Conservation (phyloP, 2,329 filamentous ascomycete genomes). For the Colletotrichum orchidophilum region DNA sequence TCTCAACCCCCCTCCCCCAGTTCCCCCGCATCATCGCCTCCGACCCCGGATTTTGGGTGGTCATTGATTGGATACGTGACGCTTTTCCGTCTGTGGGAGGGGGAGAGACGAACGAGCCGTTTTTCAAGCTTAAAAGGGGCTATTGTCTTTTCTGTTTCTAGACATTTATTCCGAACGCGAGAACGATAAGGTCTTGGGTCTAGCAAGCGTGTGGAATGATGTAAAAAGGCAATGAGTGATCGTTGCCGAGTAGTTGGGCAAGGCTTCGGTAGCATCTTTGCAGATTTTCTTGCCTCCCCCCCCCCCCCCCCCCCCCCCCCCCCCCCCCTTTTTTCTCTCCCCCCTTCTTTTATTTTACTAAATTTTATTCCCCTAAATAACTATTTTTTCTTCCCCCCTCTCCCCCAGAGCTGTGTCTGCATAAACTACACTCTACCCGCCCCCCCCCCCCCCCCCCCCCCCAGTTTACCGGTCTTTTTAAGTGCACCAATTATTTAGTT, state of each 20-base stretch:
- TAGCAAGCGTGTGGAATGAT: neutral
- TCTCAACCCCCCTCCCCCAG: neutral
- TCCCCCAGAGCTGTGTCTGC: too few species aligned
- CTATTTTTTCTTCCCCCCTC: too few species aligned
- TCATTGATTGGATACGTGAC: neutral
- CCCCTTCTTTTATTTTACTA: too few species aligned
- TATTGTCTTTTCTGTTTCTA: too few species aligned
- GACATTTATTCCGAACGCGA: neutral
- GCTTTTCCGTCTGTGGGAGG: conserved; percentile 11
- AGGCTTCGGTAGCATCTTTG: neutral
- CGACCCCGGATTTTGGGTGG: conserved; percentile 18
- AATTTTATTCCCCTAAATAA: too few species aligned
- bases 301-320: too few species aligned
- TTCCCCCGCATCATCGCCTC: conserved; percentile 20
- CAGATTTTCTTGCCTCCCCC: neutral
- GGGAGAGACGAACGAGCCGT: neutral
- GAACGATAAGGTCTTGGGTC: neutral
- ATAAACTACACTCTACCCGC: too few species aligned
- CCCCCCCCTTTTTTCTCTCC: too few species aligned
- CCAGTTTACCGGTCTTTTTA: neutral
- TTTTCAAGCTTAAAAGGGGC: neutral
- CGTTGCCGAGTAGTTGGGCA: neutral
- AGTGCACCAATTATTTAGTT: too few species aligned
- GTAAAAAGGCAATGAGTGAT: neutral
- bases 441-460: too few species aligned